Percentiles rank a stretch among this genome's conserved stretches.
Conservation (phyloP, 768 basidiomycete species). For the Tulasnella sp. region DNA sequence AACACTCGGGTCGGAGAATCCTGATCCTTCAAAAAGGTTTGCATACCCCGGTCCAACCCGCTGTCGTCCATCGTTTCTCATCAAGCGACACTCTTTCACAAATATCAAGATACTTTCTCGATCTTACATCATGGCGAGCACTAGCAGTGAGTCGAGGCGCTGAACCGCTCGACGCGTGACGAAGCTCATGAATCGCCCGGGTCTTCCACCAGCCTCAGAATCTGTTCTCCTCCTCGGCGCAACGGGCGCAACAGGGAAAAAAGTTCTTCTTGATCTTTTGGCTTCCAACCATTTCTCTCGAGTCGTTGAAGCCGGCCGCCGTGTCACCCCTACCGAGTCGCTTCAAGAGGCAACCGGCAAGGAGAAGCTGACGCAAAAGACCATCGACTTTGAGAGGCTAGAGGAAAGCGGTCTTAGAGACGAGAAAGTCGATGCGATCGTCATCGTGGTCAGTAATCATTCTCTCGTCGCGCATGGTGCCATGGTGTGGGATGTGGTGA, state of each 20-base stretch:
- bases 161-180: background rate
- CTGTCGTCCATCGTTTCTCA: background rate
- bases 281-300: constrained; percentile 57
- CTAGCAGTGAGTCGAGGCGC: background rate
- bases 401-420: constrained; percentile 55
- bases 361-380: constrained; percentile 69
- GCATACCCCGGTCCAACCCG: background rate
- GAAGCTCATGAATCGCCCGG: background rate
- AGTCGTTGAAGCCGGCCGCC: constrained; percentile 72
- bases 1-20: background rate
- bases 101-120: background rate
- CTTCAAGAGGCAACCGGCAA: constrained; percentile 44
- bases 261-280: constrained; percentile 65
- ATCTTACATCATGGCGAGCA: background rate
- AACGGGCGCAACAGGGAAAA: constrained; percentile 69
- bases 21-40: background rate
- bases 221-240: constrained; percentile 64
- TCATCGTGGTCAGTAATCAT: constrained; percentile 53
- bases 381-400: constrained; percentile 69
- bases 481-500: background rate
- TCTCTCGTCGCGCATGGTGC: constrained; percentile 43
- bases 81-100: background rate
- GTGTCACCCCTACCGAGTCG: constrained; percentile 53
- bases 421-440: constrained; percentile 73
- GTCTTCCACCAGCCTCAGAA: background rate